phyloP scores from a whole-genome alignment of 345 rosid genomes.

The Arabis alpina region DNA sequence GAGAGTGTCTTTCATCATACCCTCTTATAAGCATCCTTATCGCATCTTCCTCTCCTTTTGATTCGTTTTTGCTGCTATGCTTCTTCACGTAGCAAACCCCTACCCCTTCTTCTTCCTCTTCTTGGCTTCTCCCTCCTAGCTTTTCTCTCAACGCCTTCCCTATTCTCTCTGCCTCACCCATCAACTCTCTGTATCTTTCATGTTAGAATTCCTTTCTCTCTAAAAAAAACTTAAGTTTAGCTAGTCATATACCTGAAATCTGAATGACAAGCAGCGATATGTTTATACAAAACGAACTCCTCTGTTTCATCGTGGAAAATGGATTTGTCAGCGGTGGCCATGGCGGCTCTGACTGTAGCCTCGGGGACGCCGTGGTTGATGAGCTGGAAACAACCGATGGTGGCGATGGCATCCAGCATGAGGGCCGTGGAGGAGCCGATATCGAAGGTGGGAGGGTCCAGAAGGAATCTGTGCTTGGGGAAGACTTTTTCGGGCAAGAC shows the following conservation, averaged over 20 bases:
- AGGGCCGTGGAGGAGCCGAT: conserved; percentile 41
- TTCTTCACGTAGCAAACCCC: conserved; percentile 55
- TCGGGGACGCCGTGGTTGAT: conserved; percentile 70
- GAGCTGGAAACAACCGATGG: conserved; percentile 82
- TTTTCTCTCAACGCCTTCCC: conserved; percentile 48
- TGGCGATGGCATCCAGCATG: conserved; percentile 57
- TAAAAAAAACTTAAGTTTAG: neutral
- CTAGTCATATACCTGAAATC: conserved; percentile 31
- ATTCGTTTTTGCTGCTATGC: conserved; percentile 45
- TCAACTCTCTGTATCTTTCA: conserved; percentile 56
- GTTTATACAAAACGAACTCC: conserved; percentile 42
- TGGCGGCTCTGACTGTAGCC: conserved; percentile 42
- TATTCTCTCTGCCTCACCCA: conserved; percentile 65
- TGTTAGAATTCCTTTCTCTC: conserved; percentile 36
- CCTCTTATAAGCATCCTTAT: conserved; percentile 80
- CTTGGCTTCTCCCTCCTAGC: conserved; percentile 32
- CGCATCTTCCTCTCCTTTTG: conserved; percentile 58
- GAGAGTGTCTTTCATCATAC: conserved; percentile 71
- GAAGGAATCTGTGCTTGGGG: conserved; percentile 66
- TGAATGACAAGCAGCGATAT: conserved; percentile 10
- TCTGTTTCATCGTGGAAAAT: conserved; percentile 47
- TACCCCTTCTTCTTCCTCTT: conserved; percentile 38
- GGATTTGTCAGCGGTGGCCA: conserved; percentile 44
- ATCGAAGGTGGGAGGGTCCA: conserved; percentile 67
- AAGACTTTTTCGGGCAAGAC: conserved; percentile 76